These are phyloP conservation scores for Fallopia convolvulus DNA, from an alignment of 148 eudicot species.

Conservation along the genomic window DNA sequence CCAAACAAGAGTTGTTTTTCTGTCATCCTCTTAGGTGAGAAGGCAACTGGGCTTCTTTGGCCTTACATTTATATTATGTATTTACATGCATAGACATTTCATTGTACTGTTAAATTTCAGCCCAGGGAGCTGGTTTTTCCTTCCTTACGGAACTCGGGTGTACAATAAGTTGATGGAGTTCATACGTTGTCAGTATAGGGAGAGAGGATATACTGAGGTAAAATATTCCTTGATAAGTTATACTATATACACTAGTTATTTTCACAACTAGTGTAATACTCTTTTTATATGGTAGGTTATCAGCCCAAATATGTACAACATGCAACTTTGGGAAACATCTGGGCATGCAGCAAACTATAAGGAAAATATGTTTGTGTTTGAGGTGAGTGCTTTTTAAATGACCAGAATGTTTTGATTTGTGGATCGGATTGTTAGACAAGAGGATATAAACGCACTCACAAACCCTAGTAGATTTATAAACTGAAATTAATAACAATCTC, in stretches of 20 bases:
- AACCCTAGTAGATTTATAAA: too few species aligned
- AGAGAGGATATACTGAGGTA: conserved; percentile 93
- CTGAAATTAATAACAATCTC: too few species aligned
- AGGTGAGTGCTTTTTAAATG: conserved; percentile 35
- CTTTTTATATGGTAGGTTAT: conserved; percentile 48
- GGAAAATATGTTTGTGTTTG: conserved; percentile 96
- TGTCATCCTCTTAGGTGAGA: conserved; percentile 86
- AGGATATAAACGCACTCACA: too few species aligned
- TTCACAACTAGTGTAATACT: conserved; percentile 10
- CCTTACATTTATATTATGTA: background rate
- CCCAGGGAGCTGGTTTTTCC: conserved; percentile 97
- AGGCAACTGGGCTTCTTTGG: background rate
- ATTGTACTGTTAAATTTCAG: conserved; percentile 29
- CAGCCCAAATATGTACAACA: conserved; percentile 86
- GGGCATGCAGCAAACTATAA: conserved; percentile 97
- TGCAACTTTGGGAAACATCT: conserved; percentile 98
- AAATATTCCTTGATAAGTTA: conserved; percentile 1
- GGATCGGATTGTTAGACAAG: too few species aligned
- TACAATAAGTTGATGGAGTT: conserved; percentile 86
- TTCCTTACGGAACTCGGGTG: conserved; percentile 83
- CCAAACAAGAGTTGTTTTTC: conserved; percentile 92
- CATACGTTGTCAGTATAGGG: conserved; percentile 66
- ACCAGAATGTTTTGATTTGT: background rate
- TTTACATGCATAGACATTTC: background rate
- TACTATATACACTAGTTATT: background rate